These are phyloP conservation scores for Aristolochia contorta DNA, from an alignment of 164 flowering plant species.

Conservation along the genomic window DNA sequence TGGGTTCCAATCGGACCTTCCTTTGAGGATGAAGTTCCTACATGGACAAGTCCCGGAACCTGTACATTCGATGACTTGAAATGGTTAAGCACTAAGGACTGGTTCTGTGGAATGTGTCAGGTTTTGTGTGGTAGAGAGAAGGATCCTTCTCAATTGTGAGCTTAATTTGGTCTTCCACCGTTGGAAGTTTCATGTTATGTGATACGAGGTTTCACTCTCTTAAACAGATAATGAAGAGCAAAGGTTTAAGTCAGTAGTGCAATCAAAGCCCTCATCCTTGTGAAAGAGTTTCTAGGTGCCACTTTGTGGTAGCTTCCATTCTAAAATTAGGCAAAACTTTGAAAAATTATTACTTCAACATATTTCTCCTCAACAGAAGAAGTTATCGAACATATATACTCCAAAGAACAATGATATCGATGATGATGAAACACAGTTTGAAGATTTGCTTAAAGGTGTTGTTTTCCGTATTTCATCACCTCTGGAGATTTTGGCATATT, in stretches of 20 bases:
- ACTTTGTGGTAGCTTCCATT: constrained; percentile 27
- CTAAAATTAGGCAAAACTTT: constrained; percentile 38
- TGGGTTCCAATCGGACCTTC: constrained; percentile 40
- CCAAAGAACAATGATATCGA: constrained; percentile 61
- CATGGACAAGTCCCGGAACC: constrained; percentile 36
- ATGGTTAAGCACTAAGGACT: constrained; percentile 56
- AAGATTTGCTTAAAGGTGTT: too few relatives aligned
- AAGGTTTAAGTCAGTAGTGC: constrained; percentile 36
- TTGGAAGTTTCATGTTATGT: constrained; percentile 66
- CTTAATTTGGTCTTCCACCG: constrained; percentile 46
- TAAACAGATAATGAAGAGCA: constrained; percentile 59
- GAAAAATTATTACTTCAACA: constrained; percentile 87
- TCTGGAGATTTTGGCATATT: too few relatives aligned
- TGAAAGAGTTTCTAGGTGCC: constrained; percentile 47
- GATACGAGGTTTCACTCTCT: constrained; percentile 46
- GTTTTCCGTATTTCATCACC: too few relatives aligned
- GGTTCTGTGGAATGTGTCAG: constrained; percentile 61
- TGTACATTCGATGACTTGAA: constrained; percentile 33
- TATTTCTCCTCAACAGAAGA: constrained; percentile 56
- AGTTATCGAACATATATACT: constrained; percentile 46
- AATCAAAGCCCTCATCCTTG: constrained; percentile 28
- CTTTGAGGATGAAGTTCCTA: constrained; percentile 63
- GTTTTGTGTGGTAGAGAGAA: constrained; percentile 55
- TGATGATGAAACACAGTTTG: constrained; percentile 55
- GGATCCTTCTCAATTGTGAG: constrained; percentile 43